Base-by-base conservation (phyloP, 2,329 filamentous ascomycete species). In the Calonectria honghensis region DNA sequence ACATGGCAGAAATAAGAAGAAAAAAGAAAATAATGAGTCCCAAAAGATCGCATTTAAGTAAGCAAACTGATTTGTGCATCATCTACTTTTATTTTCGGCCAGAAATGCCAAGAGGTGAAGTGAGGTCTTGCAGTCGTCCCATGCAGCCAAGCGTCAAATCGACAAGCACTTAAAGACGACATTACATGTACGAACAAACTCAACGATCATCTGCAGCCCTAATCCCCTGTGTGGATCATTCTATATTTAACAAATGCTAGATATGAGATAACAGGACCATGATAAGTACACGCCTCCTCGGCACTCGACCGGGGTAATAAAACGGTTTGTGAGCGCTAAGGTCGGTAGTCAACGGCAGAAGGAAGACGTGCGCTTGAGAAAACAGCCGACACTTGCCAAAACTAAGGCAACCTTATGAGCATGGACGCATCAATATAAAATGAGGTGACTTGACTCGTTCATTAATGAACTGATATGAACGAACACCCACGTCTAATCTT, bases 241-340 rank as follows among this genome's bases (percentile, higher is more conserved):
- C 37, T 27, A 41, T 27, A 41, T 27, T 41, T 41, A 29, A 63
- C 41, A 41, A 29, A 27, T 32, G 31, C 16, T 18, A 10, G 14
- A 24, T 29, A 7, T 20, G 24, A 41, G 20, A 41, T 63, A 63
- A 61, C n/a, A 41, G 39, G 57, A 41, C 18, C 52, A n/a, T 35
- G 52, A 57, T 57, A 57, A 57, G 24, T 35, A 57, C 57, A 63
- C 57, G 14, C 57, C 57, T 63, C 24, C 13, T 37, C 35, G 57
- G 57, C 54, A 13, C 24, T 37, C 14, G 57, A 39, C 35, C 57
- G 57, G 57, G n/a, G 35, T 63, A 63, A 63, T 63, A 41, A 63
- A 63, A 63, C 37, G 18, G 14, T 27, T 31, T 24, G 4, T 24
- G 57, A 63, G 57, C 57, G 57, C 57, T 63, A 63, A 63, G 24